These are phyloP conservation scores for Chlorella sp. DNA, from an alignment of 139 green algal species.

Conservation along the genomic window DNA sequence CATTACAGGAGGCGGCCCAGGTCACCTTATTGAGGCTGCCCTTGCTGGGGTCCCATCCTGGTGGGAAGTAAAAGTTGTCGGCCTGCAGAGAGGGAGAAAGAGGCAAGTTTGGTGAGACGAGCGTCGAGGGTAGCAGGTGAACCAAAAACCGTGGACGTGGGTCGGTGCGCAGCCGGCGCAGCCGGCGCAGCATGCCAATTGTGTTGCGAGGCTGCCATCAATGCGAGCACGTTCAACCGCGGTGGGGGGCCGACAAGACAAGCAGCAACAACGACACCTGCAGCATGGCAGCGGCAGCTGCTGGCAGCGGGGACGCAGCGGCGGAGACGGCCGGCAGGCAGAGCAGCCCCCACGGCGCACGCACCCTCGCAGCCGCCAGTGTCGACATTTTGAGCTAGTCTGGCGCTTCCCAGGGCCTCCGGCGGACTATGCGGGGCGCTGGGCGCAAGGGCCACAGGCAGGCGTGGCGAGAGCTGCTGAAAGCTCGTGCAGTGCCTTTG, in stretches of 20 bases:
- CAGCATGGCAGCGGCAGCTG: too few species aligned
- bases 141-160: not conserved
- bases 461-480: not conserved
- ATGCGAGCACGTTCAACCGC: not conserved
- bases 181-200: too few species aligned
- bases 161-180: too few species aligned
- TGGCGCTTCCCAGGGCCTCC: not conserved
- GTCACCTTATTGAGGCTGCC: conserved; percentile 78
- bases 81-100: conserved; percentile 45
- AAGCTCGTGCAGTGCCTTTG: too few species aligned
- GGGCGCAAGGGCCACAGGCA: too few species aligned
- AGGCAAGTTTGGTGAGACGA: not conserved
- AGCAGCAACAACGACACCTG: not conserved
- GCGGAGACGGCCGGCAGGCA: not conserved
- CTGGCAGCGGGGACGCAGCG: not conserved
- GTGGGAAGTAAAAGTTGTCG: conserved; percentile 95
- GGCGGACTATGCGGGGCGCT: not conserved
- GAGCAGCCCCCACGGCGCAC: not conserved
- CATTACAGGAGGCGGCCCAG: not conserved
- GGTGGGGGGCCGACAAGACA: not conserved
- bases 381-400: conserved; percentile 12
- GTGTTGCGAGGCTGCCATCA: not conserved
- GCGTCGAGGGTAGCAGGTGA: not conserved
- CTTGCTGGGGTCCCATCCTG: conserved; percentile 86
- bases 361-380: conserved; percentile 19